Evolutionary conservation across 2,329 filamentous ascomycete species (phyloP).

Genomic region (Colletotrichum magnum): DNA sequence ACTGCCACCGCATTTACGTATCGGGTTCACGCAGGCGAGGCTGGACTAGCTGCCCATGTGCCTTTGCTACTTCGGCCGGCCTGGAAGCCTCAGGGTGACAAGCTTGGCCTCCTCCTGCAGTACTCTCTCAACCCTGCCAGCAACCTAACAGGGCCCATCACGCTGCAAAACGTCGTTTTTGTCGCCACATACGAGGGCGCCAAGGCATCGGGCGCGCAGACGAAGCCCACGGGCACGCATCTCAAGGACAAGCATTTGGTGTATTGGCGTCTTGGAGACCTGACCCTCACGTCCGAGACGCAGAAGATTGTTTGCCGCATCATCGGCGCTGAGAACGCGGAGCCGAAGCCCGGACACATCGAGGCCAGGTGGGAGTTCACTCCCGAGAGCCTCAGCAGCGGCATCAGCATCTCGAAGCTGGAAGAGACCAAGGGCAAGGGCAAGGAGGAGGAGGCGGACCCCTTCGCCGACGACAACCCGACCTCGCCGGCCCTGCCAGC

Average conservation of each 20-base stretch:
- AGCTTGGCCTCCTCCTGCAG: constrained; percentile 87
- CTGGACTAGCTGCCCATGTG: constrained; percentile 67
- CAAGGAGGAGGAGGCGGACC: constrained; percentile 70
- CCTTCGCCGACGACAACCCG: constrained; percentile 72
- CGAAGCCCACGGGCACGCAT: constrained; percentile 85
- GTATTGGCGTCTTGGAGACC: constrained; percentile 85
- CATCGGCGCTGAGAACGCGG: constrained; percentile 76
- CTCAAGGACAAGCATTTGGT: constrained; percentile 82
- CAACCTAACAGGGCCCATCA: constrained; percentile 57
- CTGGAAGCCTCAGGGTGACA: constrained; percentile 88
- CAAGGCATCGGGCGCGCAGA: constrained; percentile 77
- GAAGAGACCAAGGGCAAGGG: constrained; percentile 66
- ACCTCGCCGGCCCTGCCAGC: constrained; percentile 41
- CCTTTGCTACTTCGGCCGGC: constrained; percentile 81
- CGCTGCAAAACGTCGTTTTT: constrained; percentile 80
- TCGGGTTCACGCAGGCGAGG: constrained; percentile 80
- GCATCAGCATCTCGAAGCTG: constrained; percentile 75
- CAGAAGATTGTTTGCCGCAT: constrained; percentile 89
- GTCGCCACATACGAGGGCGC: constrained; percentile 79
- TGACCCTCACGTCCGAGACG: constrained; percentile 76
- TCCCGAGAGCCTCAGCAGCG: constrained; percentile 65
- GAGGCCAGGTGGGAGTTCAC: constrained; percentile 85
- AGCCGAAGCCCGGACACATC: constrained; percentile 80
- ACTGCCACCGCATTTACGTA: constrained; percentile 93
- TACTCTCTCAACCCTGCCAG: constrained; percentile 86